These are phyloP conservation scores for Agrocybe chaxingu DNA, from an alignment of 768 basidiomycete species.

Conservation along the genomic window DNA sequence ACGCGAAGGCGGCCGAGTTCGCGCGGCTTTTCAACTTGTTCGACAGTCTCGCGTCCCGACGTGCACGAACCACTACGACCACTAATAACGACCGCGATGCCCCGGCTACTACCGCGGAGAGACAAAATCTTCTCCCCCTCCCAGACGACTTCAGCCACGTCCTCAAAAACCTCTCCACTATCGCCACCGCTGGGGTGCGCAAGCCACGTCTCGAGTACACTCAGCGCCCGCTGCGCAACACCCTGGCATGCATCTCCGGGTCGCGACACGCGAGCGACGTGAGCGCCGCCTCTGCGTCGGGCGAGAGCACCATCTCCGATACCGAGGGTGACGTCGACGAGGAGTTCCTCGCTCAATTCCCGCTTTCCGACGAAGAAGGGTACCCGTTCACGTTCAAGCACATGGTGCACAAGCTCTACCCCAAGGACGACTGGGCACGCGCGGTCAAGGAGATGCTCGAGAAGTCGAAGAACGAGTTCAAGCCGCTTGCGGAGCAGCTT, in stretches of 20 bases:
- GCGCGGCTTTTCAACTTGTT: constrained; percentile 52
- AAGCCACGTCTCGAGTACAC: neutral
- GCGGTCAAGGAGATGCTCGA: constrained; percentile 53
- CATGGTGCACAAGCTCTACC: constrained; percentile 66
- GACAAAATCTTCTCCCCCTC: constrained; percentile 12
- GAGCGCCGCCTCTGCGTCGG: constrained; percentile 1
- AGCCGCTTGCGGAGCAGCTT: constrained; percentile 43
- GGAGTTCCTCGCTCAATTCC: constrained; percentile 36
- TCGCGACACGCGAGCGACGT: neutral
- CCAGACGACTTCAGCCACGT: constrained; percentile 37
- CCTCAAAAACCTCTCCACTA: constrained; percentile 28
- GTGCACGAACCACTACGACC: constrained; percentile 23
- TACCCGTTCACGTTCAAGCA: constrained; percentile 64
- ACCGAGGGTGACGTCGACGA: constrained; percentile 20
- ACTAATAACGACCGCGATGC: too few species aligned
- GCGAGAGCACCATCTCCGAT: constrained; percentile 8
- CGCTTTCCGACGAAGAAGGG: constrained; percentile 31
- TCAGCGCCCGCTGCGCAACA: constrained; percentile 21
- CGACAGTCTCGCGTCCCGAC: constrained; percentile 47
- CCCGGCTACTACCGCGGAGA: too few species aligned
- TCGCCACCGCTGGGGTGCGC: constrained; percentile 11
- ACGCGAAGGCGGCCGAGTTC: constrained; percentile 47
- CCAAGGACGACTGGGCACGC: constrained; percentile 54
- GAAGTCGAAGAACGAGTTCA: constrained; percentile 52
- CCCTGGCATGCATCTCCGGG: constrained; percentile 17